Evolutionary conservation across 306 rosid species (phyloP), one percentile per base, ranked within the genome.

Genomic region (Ammopiptanthus mongolicus): DNA sequence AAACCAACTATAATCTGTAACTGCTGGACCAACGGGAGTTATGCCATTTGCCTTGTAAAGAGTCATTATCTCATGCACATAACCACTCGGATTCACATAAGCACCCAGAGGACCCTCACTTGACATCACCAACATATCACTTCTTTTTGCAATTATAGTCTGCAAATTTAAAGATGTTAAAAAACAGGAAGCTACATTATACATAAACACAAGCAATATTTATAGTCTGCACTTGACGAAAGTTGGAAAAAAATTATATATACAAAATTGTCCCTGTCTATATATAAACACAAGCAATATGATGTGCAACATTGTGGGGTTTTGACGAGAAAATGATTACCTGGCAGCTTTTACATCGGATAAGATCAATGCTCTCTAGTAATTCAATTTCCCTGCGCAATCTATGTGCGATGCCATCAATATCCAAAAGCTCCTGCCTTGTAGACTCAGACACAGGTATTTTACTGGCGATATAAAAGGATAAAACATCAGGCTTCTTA

Each of bases 61-160:
- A 21, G 99, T 92, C 88, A 92, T 90, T 73, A 95, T 83, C 87
- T 95, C 99, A 70, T 88, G 96, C 42, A 95, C 98, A 41, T 3
- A 53, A 63, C 98, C 99, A 14, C 23, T 10, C 4, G 90, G 82
- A 78, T 95, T 95, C 79, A 92, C 99, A 59, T 90, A 95, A 39
- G 98, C 97, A 78, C 98, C 88, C 65, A 95, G 92, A 68, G 99
- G 99, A 74, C 99, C 98, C 72, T 92, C 99, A 83, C 76, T 85
- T 29, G 99, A 92, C 99, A 92, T 92, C 84, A 89, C 96, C 88
- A 95, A 34, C 92, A 90, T 95, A 86, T 95, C 97, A 73, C 97
- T 92, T 76, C 97, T 85, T 83, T 86, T 85, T 23, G 97, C 95
- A 56, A 95, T 87, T 76, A 83, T 75, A 61, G 89, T 82, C 99